Evolutionary conservation across 768 basidiomycete genomes (phyloP).

Genomic region (Macrolepiota fuliginosa): DNA sequence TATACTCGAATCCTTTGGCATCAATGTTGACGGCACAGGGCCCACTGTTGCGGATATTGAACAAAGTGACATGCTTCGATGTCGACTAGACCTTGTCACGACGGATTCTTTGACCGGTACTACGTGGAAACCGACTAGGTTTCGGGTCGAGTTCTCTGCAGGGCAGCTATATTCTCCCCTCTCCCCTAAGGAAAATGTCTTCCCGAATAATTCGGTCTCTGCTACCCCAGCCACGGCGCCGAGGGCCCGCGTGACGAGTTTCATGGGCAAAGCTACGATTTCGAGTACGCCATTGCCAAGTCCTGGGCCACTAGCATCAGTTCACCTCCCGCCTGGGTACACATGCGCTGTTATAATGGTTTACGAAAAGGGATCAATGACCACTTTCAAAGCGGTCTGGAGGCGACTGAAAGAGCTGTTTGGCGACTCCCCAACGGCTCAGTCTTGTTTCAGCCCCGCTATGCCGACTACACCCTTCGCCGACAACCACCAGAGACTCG

Average conservation of each 20-base stretch:
- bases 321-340: constrained; percentile 33
- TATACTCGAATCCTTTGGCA: constrained; percentile 64
- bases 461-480: constrained; percentile 39
- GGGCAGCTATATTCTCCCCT: neutral
- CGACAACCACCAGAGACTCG: constrained; percentile 24
- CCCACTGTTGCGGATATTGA: constrained; percentile 21
- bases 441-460: constrained; percentile 38
- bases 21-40: constrained; percentile 41
- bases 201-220: constrained; percentile 16
- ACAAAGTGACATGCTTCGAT: constrained; percentile 32
- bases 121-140: constrained; percentile 72
- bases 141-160: constrained; percentile 74
- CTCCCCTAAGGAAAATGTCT: constrained; percentile 20
- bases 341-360: constrained; percentile 71
- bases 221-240: constrained; percentile 11
- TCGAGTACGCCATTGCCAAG: constrained; percentile 21
- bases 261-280: constrained; percentile 14
- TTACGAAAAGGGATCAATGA: constrained; percentile 89
- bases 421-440: constrained; percentile 32
- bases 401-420: constrained; percentile 71
- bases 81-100: constrained; percentile 52
- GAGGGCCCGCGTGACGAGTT: constrained; percentile 9
- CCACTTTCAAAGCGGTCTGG: constrained; percentile 80
- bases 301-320: constrained; percentile 12
- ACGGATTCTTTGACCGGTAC: constrained; percentile 37